These are phyloP conservation scores for Fistulinella staudtii DNA, from an alignment of 1,284 basidiomycete genomes.

Conservation along the genomic window DNA sequence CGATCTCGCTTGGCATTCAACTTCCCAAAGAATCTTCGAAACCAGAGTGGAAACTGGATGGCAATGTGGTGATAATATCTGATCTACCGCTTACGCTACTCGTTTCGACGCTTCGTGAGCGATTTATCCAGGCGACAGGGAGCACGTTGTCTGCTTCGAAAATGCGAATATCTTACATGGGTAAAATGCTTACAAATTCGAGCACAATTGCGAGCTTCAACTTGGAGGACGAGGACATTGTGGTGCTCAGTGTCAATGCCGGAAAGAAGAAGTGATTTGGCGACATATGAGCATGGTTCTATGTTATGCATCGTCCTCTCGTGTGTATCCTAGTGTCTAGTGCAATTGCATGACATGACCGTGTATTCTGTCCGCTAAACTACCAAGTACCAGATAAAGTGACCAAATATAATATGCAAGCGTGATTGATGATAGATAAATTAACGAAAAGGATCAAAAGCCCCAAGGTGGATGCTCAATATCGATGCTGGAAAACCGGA, in stretches of 20 bases:
- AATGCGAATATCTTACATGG: conserved; percentile 72
- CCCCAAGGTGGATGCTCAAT: too few species aligned
- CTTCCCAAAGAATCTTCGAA: conserved; percentile 76
- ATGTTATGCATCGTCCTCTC: conserved; percentile 4
- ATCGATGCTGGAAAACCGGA: too few species aligned
- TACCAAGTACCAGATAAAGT: conserved; percentile 13
- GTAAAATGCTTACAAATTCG: conserved; percentile 83
- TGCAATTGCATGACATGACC: conserved; percentile 14
- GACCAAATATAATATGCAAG: conserved; percentile 20
- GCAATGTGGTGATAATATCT: conserved; percentile 67
- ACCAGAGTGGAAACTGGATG: conserved; percentile 90
- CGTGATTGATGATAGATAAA: conserved; percentile 19
- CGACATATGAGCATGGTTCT: background rate
- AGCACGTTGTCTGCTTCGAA: conserved; percentile 73
- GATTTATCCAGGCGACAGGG: conserved; percentile 73
- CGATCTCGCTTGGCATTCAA: conserved; percentile 80
- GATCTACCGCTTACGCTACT: conserved; percentile 80
- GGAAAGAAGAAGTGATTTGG: conserved; percentile 64
- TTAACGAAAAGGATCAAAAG: conserved; percentile 4
- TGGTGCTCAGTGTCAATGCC: conserved; percentile 74
- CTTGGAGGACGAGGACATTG: conserved; percentile 81
- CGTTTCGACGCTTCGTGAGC: conserved; percentile 84
- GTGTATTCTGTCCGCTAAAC: conserved; percentile 8
- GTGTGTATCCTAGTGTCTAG: conserved; percentile 9
- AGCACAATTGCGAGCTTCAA: conserved; percentile 84